Conservation (phyloP, 2,329 filamentous ascomycete genomes). For the Colletotrichum scovillei region DNA sequence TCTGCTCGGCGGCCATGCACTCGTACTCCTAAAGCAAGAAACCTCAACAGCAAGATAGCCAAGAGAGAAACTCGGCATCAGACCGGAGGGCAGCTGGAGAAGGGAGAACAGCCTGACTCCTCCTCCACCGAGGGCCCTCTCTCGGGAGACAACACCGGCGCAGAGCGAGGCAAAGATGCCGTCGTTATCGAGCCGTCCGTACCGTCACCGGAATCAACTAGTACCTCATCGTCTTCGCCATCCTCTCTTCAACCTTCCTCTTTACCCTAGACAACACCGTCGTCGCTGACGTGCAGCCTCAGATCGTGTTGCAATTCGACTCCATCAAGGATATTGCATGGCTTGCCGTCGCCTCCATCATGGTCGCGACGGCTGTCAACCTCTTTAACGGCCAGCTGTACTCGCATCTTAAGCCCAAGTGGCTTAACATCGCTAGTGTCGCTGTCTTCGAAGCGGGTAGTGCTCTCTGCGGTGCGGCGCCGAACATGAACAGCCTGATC, state of each 20-base stretch:
- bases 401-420: constrained; percentile 46
- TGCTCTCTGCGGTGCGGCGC: constrained; percentile 52
- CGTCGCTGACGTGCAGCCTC: constrained; percentile 56
- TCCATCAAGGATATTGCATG: constrained; percentile 51
- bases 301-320: constrained; percentile 50
- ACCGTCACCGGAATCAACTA: constrained; percentile 33
- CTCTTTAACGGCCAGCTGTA: constrained; percentile 43
- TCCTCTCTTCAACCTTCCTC: constrained; percentile 43
- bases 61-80: not conserved
- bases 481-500: constrained; percentile 55
- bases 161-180: constrained; percentile 2
- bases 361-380: constrained; percentile 18
- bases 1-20: too few species aligned
- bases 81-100: not conserved
- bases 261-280: constrained; percentile 57
- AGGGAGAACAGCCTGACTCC: constrained; percentile 4
- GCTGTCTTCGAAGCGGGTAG: constrained; percentile 52
- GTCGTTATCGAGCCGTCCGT: not conserved
- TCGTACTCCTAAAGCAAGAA: not conserved
- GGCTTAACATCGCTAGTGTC: constrained; percentile 45
- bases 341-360: constrained; percentile 47
- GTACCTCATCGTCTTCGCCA: constrained; percentile 35
- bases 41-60: not conserved
- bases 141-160: constrained; percentile 20
- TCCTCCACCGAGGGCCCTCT: constrained; percentile 10